A percentile compares a stretch with the other conserved stretches of the same genome.
These are phyloP conservation scores for Hemileccinum impolitum DNA, from an alignment of 768 basidiomycete species.

Conservation along the genomic window DNA sequence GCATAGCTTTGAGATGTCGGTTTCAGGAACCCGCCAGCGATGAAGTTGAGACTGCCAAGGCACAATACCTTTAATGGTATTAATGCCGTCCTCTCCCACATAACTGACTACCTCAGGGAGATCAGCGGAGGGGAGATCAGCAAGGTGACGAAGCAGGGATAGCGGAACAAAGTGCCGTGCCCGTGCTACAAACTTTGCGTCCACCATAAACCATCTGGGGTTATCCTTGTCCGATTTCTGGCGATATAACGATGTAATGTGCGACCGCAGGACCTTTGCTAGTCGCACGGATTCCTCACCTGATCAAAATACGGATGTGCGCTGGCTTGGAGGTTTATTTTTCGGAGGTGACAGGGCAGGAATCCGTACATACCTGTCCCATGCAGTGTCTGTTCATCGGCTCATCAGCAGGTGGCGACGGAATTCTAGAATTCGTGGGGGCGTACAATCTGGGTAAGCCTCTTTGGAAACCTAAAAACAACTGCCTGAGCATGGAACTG, in stretches of 20 bases:
- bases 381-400: conserved; percentile 69
- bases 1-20: conserved; percentile 53
- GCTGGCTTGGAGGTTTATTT: conserved; percentile 29
- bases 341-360: not conserved
- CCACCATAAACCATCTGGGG: conserved; percentile 95
- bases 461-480: conserved; percentile 63
- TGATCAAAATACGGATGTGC: conserved; percentile 79
- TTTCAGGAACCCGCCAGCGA: conserved; percentile 3
- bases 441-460: conserved; percentile 87
- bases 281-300: conserved; percentile 37
- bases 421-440: conserved; percentile 2
- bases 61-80: conserved; percentile 59
- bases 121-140: conserved; percentile 34
- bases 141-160: conserved; percentile 65
- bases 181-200: conserved; percentile 63
- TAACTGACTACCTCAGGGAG: conserved; percentile 61
- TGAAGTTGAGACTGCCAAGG: conserved; percentile 1
- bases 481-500: conserved; percentile 3
- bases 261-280: not conserved
- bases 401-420: conserved; percentile 4
- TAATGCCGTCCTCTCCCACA: conserved; percentile 57
- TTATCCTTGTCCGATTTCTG: conserved; percentile 75
- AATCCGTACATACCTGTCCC: conserved; percentile 63
- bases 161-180: conserved; percentile 75
- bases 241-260: not conserved